Conservation (phyloP, 1,284 basidiomycete genomes). For the Ustilago tritici region DNA sequence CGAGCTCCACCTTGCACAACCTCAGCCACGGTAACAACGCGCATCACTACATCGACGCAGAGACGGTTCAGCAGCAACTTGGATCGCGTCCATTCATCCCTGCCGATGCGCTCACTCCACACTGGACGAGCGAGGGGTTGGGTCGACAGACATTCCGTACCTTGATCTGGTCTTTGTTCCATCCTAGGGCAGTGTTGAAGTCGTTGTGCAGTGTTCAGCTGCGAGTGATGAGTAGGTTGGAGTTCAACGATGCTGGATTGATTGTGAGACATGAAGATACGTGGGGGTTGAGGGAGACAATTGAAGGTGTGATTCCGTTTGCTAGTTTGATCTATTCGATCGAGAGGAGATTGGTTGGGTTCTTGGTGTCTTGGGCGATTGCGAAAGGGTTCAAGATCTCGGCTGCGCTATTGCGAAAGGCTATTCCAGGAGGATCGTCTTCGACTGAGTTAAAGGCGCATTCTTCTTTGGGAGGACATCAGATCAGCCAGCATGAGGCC, state of each 20-base stretch:
- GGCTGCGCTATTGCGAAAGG: constrained; percentile 40
- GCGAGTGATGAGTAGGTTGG: constrained; percentile 66
- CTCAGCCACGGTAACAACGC: constrained; percentile 27
- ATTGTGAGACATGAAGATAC: constrained; percentile 69
- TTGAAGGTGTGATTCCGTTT: constrained; percentile 67
- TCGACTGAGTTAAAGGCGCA: constrained; percentile 25
- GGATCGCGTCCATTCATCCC: constrained; percentile 57
- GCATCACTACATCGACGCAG: constrained; percentile 48
- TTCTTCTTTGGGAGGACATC: constrained; percentile 12
- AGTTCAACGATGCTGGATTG: constrained; percentile 69
- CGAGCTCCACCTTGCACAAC: constrained; percentile 15
- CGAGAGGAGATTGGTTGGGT: constrained; percentile 62
- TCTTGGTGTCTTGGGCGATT: constrained; percentile 61
- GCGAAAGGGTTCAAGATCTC: constrained; percentile 61
- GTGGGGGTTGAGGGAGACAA: constrained; percentile 67
- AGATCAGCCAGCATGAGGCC: constrained; percentile 42
- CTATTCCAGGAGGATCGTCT: constrained; percentile 29
- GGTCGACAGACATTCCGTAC: constrained; percentile 59
- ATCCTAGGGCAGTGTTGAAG: constrained; percentile 59
- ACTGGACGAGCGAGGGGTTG: constrained; percentile 64
- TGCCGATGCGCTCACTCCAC: constrained; percentile 58
- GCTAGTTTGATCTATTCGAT: constrained; percentile 62
- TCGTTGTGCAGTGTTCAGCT: constrained; percentile 65
- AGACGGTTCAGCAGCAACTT: constrained; percentile 40
- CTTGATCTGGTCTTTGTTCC: constrained; percentile 61